A percentile compares a stretch with the other conserved stretches of the same genome.
Conservation (phyloP, 305 asterid genomes). For the Fraxinus angustifolia region DNA sequence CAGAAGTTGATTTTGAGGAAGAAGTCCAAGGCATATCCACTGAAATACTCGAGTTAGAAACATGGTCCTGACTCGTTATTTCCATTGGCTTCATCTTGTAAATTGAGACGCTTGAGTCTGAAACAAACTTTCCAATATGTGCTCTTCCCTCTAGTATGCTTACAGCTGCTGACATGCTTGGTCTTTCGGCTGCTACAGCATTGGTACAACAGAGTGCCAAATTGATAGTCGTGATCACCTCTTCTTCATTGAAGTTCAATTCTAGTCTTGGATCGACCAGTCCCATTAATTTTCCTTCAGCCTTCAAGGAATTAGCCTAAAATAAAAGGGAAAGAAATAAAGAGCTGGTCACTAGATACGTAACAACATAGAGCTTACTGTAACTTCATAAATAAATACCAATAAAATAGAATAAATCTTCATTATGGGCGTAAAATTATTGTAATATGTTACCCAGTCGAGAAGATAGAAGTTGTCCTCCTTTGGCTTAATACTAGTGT, state of each 20-base stretch:
- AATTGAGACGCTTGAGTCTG: neutral
- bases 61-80: neutral
- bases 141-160: conserved; percentile 56
- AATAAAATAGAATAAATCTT: no score
- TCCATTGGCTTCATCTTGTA: conserved; percentile 1
- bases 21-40: conserved; percentile 40
- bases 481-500: conserved; percentile 34
- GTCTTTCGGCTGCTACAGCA: conserved; percentile 44
- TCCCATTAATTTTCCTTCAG: conserved; percentile 38
- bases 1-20: conserved; percentile 36
- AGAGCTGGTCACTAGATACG: neutral
- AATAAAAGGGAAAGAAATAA: neutral
- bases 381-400: neutral
- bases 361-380: neutral
- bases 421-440: neutral
- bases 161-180: conserved; percentile 56
- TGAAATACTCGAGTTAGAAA: conserved; percentile 15
- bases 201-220: conserved; percentile 54
- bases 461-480: conserved; percentile 49
- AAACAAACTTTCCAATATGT: conserved; percentile 16
- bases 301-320: conserved; percentile 51
- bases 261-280: conserved; percentile 55
- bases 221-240: conserved; percentile 34
- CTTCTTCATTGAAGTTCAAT: conserved; percentile 36
- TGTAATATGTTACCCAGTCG: conserved; percentile 34